Conservation (phyloP, 257 asterid genomes). For the Solanum medicagineum region DNA sequence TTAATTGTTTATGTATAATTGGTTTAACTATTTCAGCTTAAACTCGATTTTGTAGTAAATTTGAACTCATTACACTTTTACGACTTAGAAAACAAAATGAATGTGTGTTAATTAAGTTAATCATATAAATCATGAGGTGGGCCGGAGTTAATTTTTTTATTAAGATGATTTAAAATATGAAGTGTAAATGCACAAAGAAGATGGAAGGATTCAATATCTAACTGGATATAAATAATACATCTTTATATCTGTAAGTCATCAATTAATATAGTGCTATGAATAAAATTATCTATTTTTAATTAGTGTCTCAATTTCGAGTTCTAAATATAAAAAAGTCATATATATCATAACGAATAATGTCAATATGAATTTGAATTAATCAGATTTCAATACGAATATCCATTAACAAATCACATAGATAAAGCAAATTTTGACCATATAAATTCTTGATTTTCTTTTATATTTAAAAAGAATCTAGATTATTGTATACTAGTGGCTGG, state of each 20-base stretch:
- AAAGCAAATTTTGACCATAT: background rate
- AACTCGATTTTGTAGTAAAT: background rate
- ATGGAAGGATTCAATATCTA: no score
- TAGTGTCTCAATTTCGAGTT: background rate
- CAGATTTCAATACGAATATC: no score
- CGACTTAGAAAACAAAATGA: background rate
- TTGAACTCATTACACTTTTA: background rate
- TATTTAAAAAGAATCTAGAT: background rate
- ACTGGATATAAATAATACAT: background rate
- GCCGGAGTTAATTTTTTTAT: no score
- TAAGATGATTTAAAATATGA: no score
- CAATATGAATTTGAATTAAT: no score
- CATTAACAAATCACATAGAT: background rate
- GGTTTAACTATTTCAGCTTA: background rate
- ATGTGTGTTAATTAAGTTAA: background rate
- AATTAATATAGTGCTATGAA: accelerated
- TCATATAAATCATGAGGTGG: background rate
- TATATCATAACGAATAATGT: no score
- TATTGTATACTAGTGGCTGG: background rate
- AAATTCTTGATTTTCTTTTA: background rate
- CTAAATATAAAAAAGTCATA: no score
- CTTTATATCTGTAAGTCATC: background rate
- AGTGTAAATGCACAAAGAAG: no score
- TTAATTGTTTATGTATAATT: background rate
- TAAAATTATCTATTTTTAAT: background rate